phyloP scores from a whole-genome alignment of 108 stramenopile species.

The Cyclostephanos tholiformis region DNA sequence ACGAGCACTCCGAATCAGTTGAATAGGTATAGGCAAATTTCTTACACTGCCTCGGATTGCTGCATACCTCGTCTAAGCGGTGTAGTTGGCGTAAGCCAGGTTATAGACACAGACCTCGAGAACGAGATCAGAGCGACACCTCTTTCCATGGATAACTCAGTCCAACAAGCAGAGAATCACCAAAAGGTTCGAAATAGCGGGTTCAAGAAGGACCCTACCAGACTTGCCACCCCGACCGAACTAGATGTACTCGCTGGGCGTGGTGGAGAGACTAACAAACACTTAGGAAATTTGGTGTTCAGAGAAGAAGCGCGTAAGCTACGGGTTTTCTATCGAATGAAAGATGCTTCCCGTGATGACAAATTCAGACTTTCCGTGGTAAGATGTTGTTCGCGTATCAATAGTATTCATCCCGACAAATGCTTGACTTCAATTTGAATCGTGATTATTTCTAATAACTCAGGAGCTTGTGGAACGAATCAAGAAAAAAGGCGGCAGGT shows the following conservation, averaged over 20 bases:
- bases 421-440: neutral
- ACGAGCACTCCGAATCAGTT: neutral
- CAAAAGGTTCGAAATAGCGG: neutral
- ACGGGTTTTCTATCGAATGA: neutral
- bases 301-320: constrained; percentile 17
- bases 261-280: constrained; percentile 60
- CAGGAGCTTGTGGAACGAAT: constrained; percentile 8
- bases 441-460: neutral
- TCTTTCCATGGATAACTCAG: neutral
- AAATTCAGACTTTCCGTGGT: neutral
- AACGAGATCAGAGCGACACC: neutral
- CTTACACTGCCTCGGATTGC: neutral
- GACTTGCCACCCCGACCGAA: neutral
- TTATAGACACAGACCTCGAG: neutral
- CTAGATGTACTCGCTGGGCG: constrained; percentile 68
- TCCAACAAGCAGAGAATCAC: neutral
- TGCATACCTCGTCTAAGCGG: neutral
- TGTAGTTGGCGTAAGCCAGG: neutral
- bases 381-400: neutral
- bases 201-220: neutral
- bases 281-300: constrained; percentile 64
- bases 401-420: neutral
- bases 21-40: neutral
- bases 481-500: constrained; percentile 3
- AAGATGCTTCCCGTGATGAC: constrained; percentile 1